phyloP scores from a whole-genome alignment of 345 rosid genomes.

The Citrus sp. region DNA sequence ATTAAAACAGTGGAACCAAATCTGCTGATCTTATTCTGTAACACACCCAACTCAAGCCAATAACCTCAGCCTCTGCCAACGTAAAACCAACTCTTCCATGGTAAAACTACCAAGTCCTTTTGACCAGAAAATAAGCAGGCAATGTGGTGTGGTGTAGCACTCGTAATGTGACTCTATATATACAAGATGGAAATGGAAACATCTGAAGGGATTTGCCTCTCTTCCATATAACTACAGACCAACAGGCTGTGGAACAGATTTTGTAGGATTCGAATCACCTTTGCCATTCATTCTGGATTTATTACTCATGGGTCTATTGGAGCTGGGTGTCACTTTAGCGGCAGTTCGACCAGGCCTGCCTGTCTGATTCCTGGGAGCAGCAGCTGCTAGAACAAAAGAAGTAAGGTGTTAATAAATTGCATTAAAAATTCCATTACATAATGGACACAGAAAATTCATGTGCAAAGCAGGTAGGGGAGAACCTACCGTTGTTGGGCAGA shows the following conservation, averaged over 20 bases:
- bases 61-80: neutral
- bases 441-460: neutral
- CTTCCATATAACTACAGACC: constrained; percentile 9
- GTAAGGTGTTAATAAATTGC: neutral
- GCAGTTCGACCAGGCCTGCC: constrained; percentile 33
- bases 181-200: neutral
- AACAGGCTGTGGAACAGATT: constrained; percentile 30
- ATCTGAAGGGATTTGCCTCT: neutral
- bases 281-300: constrained; percentile 31
- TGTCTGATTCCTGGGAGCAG: constrained; percentile 27
- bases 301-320: constrained; percentile 32
- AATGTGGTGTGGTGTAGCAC: neutral
- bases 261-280: constrained; percentile 27
- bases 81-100: constrained; percentile 3
- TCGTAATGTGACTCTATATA: neutral
- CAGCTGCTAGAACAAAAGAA: constrained; percentile 28
- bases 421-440: neutral
- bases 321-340: constrained; percentile 30
- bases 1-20: neutral
- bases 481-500: constrained; percentile 65
- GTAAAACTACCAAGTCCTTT: neutral
- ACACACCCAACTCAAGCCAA: neutral
- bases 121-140: neutral
- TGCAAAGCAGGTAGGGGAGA: constrained; percentile 7
- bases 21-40: constrained; percentile 6